Evolutionary conservation across 805 yeast species (phyloP), one percentile per base, ranked within the genome.

Genomic region (Soucietia sequanensis): DNA sequence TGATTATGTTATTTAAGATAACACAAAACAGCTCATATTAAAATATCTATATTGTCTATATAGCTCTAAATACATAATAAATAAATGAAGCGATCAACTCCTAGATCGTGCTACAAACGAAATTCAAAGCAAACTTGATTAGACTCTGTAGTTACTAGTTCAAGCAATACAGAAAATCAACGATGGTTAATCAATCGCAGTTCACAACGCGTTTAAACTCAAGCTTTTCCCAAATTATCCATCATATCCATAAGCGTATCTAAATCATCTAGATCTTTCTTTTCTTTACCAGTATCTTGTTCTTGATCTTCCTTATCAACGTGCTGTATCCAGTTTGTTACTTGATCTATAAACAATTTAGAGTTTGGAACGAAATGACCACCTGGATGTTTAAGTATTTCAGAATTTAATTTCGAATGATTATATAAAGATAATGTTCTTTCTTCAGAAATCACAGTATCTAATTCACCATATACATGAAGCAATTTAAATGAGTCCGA

Each of bases 341-440:
- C 71, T 41, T 65, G 65, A 35, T 62, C 68, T 2, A 67, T 56
- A 41, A 60, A 49, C 11, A 56, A 31, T 58, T 84, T 85, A 32
- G 89, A 82, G 60, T 87, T 88, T 19, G 98, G 99, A 30, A 91
- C 96, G 64, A 84, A 89, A 55, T 91, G 99, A 2, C 98, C 97
- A 41, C 99, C 98, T 7, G 97, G 97, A 52, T 91, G 99, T 44
- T 76, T 82, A 39, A 83, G 68, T 5, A 84, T 64, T 34, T 75
- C 74, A 34, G 82, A 76, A 24, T 72, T 60, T 12, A 75, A 72
- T 39, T 54, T 54, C 32, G 54, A 42, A 16, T 39, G 34, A 13
- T 66, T 54, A 38, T 73, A 78, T 27, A 93, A 65, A 16, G 70
- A 69, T 62, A 76, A 65, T 0, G 90, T 75, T 49, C 95, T 71